Evolutionary conservation across 225 moss, liverwort and hornwort genomes (phyloP), one percentile per base, ranked within the genome.

Genomic region (Physcomitrellopsis africana): DNA sequence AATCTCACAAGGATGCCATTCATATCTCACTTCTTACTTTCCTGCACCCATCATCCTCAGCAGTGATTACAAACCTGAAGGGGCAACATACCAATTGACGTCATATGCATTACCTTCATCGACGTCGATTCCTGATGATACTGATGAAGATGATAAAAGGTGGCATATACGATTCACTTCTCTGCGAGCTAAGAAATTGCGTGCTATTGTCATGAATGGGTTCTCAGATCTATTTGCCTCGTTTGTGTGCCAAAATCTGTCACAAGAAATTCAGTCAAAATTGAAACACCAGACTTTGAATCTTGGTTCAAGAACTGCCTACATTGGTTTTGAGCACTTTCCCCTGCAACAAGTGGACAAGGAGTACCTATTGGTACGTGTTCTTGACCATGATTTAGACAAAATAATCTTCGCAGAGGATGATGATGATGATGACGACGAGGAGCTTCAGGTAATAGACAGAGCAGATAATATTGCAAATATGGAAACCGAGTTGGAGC

Each of bases 21-120:
- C 84, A 10, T 83, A 77, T 46, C 84, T 83, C 6, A 60, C 48
- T 9, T 82, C 75, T 44, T 91, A 91, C 63, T 81, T 77, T 49
- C 89, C 91, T 61, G 89, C 91, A 29, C 89, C 91, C 27, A 69
- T 74, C n/a, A 66, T 91, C 60, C 66, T 67, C 27, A 85, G 89
- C 17, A 91, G 91, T 85, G 91, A 91, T 67, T 89, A 91, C 85
- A 91, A 89, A 77, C 91, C 91, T 22, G 91, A 89, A 45, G 89
- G 82, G 5, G 89, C 91, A 53, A 86, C 83, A 17, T 86, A 89
- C 44, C 56, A 76, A 24, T 73, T 89, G 77, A 89, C 81, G 22
- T 74, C 91, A 43, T 81, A 86, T 70, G 89, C 89, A 10, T 82
- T 91, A 60, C 91, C 91, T 45, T 61, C 84, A 62, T 53, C 83